Percentiles rank a stretch among this genome's conserved stretches.
Evolutionary conservation across 2,329 filamentous ascomycete genomes (phyloP).

Genomic region (Amylocarpus encephaloides): DNA sequence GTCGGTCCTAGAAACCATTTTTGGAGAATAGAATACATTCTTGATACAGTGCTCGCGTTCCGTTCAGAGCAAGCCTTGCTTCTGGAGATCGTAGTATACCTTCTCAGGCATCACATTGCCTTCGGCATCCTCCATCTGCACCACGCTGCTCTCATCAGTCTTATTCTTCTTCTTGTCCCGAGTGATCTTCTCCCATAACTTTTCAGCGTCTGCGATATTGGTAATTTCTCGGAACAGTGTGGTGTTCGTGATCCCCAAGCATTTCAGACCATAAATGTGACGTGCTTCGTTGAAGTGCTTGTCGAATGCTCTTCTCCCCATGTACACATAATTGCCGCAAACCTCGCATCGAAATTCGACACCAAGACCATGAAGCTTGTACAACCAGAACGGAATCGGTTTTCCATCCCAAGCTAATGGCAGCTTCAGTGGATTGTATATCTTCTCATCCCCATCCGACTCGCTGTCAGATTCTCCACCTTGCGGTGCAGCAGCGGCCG

Average conservation of each 20-base stretch:
- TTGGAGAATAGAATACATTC: constrained; percentile 7
- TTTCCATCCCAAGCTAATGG: constrained; percentile 98
- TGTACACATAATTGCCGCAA: constrained; percentile 98
- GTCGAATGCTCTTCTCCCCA: constrained; percentile 91
- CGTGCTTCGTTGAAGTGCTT: constrained; percentile 96
- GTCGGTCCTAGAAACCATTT: too few relatives aligned
- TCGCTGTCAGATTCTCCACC: constrained; percentile 55
- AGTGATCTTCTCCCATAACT: constrained; percentile 90
- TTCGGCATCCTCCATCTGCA: constrained; percentile 97
- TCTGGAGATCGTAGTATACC: constrained; percentile 92
- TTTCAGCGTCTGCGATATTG: constrained; percentile 79
- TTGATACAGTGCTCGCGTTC: constrained; percentile 4
- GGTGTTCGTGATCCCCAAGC: constrained; percentile 86
- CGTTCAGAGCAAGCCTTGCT: constrained; percentile 70
- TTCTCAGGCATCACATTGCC: constrained; percentile 99
- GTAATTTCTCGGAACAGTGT: constrained; percentile 91
- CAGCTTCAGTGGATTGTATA: constrained; percentile 95
- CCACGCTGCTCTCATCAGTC: constrained; percentile 72
- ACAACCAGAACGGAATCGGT: constrained; percentile 97
- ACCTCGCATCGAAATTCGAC: constrained; percentile 95
- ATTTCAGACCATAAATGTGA: constrained; percentile 90
- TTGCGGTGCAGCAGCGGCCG: constrained; percentile 34
- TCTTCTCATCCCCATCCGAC: constrained; percentile 72
- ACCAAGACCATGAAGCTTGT: constrained; percentile 90
- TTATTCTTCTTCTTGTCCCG: constrained; percentile 73